Conservation (phyloP, 2,329 filamentous ascomycete genomes). For the Cladosporium velox region DNA sequence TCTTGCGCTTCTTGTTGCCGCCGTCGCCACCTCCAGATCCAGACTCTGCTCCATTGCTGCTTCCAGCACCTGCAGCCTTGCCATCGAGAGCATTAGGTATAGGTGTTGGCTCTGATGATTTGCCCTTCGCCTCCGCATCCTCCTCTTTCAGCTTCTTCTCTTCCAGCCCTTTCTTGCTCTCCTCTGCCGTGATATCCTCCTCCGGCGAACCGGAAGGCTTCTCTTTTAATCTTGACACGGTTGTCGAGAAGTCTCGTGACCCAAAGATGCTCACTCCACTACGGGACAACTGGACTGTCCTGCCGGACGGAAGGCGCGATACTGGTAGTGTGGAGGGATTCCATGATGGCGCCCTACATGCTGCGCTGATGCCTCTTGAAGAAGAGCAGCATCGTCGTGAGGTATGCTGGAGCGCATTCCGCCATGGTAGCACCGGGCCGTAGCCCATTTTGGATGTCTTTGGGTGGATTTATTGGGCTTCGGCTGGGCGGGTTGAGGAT, state of each 20-base stretch:
- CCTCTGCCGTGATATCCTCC: slow-evolving; percentile 45
- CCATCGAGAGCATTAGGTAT: slow-evolving; percentile 58
- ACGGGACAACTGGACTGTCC: slow-evolving; percentile 13
- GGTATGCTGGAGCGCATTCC: slow-evolving; percentile 51
- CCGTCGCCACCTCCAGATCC: slow-evolving; percentile 48
- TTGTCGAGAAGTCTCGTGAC: slow-evolving; percentile 44
- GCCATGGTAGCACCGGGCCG: slow-evolving; percentile 66
- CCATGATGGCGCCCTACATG: slow-evolving; percentile 30
- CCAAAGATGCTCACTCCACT: slow-evolving; percentile 22
- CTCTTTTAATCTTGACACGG: slow-evolving; percentile 56
- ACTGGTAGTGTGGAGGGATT: slow-evolving; percentile 26
- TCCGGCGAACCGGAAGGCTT: slow-evolving; percentile 53
- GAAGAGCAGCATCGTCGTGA: slow-evolving; percentile 34
- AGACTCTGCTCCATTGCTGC: slow-evolving; percentile 48
- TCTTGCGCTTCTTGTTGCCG: slow-evolving; percentile 72
- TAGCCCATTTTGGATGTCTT: slow-evolving; percentile 57
- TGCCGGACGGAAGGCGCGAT: slow-evolving; percentile 27
- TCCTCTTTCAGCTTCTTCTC: slow-evolving; percentile 28
- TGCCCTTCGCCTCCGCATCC: slow-evolving; percentile 49
- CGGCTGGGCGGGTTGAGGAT: neutral
- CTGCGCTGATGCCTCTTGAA: slow-evolving; percentile 29
- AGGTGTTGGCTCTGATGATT: slow-evolving; percentile 53
- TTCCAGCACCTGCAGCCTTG: slow-evolving; percentile 61
- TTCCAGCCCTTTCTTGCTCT: slow-evolving; percentile 45
- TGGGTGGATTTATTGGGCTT: neutral